phyloP scores from a whole-genome alignment of 2,329 filamentous ascomycete genomes.

The Aspergillus jensenii region DNA sequence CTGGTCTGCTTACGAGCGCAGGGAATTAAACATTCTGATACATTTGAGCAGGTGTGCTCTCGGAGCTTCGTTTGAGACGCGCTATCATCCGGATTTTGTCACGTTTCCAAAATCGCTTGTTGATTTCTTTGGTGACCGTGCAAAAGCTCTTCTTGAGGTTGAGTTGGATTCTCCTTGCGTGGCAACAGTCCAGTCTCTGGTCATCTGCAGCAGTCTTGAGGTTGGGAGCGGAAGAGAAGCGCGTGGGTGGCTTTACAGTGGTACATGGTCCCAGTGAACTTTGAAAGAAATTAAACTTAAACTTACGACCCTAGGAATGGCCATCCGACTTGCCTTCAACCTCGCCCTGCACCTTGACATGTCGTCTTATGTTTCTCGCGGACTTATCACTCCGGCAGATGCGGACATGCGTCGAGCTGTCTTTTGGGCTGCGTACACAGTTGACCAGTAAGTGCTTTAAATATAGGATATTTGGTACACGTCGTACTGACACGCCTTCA shows the following conservation, averaged over 20 bases:
- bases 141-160: not conserved
- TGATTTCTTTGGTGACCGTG: not conserved
- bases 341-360: constrained; percentile 33
- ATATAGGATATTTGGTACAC: not conserved
- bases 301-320: constrained; percentile 19
- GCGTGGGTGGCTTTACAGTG: constrained; percentile 4
- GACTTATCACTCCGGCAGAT: constrained; percentile 14
- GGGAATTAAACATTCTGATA: not conserved
- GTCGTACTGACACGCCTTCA: not conserved
- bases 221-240: not conserved
- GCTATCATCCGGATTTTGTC: not conserved
- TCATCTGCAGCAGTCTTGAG: constrained; percentile 1
- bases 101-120: constrained; percentile 2
- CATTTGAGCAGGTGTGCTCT: not conserved
- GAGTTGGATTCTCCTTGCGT: not conserved
- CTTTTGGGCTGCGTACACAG: constrained; percentile 38
- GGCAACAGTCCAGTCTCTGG: not conserved
- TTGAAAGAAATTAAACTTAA: not conserved
- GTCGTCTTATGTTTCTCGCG: constrained; percentile 16
- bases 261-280: not conserved
- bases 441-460: not conserved
- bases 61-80: not conserved
- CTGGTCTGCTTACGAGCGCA: too few species aligned
- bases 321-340: constrained; percentile 25
- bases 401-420: constrained; percentile 30